A percentile compares a stretch with the other conserved stretches of the same genome.
phyloP scores from a whole-genome alignment of 2,329 filamentous ascomycete species.

The Curvularia sp. region DNA sequence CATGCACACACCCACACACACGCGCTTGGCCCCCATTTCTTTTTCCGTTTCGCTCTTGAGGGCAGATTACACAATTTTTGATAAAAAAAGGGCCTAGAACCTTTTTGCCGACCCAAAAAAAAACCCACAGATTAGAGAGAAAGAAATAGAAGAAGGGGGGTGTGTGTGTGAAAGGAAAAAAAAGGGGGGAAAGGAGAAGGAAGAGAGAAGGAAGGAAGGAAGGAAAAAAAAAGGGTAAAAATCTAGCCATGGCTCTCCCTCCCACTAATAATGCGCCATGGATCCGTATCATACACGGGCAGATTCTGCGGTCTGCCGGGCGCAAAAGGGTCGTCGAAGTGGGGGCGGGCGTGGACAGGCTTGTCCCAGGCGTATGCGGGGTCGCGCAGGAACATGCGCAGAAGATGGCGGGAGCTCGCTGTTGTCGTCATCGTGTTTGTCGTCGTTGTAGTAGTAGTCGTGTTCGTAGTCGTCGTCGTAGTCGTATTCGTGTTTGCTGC shows the following conservation, averaged over 20 bases:
- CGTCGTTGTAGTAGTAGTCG: no score
- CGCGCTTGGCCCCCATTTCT: no score
- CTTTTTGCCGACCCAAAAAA: no score
- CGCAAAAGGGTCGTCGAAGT: conserved; percentile 42
- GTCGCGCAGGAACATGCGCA: conserved; percentile 50
- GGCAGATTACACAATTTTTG: no score
- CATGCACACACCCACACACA: no score
- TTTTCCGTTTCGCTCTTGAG: no score
- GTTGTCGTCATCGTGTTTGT: not conserved
- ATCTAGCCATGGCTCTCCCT: conserved; percentile 47
- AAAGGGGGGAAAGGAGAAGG: not conserved
- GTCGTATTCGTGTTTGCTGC: no score
- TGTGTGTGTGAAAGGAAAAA: not conserved
- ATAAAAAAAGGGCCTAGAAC: no score
- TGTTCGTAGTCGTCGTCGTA: no score
- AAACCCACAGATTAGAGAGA: no score
- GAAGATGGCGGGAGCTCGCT: conserved; percentile 43
- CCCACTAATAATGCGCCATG: conserved; percentile 49
- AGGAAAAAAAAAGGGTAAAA: not conserved
- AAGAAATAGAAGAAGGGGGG: no score
- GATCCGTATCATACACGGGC: conserved; percentile 44
- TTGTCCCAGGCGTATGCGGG: conserved; percentile 45
- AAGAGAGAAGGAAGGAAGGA: not conserved
- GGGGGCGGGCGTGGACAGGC: conserved; percentile 17
- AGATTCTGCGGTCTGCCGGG: conserved; percentile 41